Evolutionary conservation across 768 basidiomycete genomes (phyloP).

Genomic region (Pleurotus sapidus): DNA sequence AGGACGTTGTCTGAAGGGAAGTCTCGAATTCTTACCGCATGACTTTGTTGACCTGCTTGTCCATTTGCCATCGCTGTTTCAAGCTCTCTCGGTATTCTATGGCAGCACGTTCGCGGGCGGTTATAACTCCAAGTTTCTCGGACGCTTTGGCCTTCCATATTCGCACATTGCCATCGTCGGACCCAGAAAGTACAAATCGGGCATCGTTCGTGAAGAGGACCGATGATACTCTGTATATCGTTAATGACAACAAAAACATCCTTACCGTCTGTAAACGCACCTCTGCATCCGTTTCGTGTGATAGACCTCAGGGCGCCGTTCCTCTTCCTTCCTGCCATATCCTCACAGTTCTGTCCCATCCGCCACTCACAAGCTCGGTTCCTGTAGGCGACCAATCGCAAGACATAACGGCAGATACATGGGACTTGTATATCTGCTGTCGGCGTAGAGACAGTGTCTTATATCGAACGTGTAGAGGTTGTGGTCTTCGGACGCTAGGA

Average conservation of each 20-base stretch:
- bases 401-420: constrained; percentile 94
- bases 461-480: constrained; percentile 98
- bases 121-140: constrained; percentile 88
- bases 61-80: constrained; percentile 85
- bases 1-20: constrained; percentile 1
- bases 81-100: constrained; percentile 92
- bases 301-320: constrained; percentile 83
- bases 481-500: constrained; percentile 98
- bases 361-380: constrained; percentile 91
- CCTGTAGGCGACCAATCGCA: constrained; percentile 99
- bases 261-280: constrained; percentile 31
- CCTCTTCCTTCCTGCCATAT: constrained; percentile 91
- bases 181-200: constrained; percentile 86
- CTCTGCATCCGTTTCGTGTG: constrained; percentile 99
- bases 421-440: constrained; percentile 95
- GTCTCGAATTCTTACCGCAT: constrained; percentile 54
- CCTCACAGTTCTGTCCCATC: constrained; percentile 92
- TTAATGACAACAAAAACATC: background rate
- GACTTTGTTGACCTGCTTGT: constrained; percentile 77
- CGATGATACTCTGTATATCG: constrained; percentile 69
- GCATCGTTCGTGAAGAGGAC: constrained; percentile 88
- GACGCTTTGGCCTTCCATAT: constrained; percentile 95
- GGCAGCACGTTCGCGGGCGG: constrained; percentile 84
- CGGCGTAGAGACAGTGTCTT: constrained; percentile 73
- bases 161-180: constrained; percentile 93